Base-by-base conservation (phyloP, 768 basidiomycete species). In the Termitomyces sp. region DNA sequence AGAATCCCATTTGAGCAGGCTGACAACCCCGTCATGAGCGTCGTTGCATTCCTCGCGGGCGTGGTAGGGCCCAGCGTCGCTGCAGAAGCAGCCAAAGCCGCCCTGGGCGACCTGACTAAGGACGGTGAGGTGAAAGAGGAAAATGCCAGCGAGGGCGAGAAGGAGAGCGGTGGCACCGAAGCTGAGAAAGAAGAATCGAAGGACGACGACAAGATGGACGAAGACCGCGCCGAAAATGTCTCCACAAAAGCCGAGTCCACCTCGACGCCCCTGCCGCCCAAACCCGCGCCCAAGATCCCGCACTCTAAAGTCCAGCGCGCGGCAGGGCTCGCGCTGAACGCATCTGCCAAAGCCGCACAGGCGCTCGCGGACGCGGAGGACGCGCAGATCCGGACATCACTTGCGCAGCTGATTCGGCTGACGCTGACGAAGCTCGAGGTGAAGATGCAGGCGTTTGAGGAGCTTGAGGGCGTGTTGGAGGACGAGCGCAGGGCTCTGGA, bases 11-110 rank as follows among this genome's bases (percentile, higher is more conserved):
- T 98, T 69, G 90, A 94, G 66, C 91, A 94, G 70, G 86, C 91
- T 5, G 97, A 99, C 68, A 98, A 98, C 68, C 97, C 97, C 0
- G 93, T 99, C 18, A 94, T 99, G 94, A 93, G 91, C 71, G 97
- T 98, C 26, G 95, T 98, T 20, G 94, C 97, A 2, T 98, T 98
- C 77, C 79, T 99, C 26, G 94, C 97, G 8, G 91, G 93, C 6
- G 94, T 95, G 10, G 89, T 98, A 7, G 86, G 86, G 10, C 93
- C 94, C 0, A 87, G 88, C 0, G 89, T 97, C 4, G 96, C 95
- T 4, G 91, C 93, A 0, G 94, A 94, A 60, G 96, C 95, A 1
- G 97, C 97, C 6, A 94, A 94, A 71, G 87, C 87, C 0, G 95
- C 94, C 0, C 73, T 96, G 61, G 90, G 90, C 48, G 89, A 90